Base-by-base conservation (phyloP, 345 rosid genomes). In the Orychophragmus violaceus region DNA sequence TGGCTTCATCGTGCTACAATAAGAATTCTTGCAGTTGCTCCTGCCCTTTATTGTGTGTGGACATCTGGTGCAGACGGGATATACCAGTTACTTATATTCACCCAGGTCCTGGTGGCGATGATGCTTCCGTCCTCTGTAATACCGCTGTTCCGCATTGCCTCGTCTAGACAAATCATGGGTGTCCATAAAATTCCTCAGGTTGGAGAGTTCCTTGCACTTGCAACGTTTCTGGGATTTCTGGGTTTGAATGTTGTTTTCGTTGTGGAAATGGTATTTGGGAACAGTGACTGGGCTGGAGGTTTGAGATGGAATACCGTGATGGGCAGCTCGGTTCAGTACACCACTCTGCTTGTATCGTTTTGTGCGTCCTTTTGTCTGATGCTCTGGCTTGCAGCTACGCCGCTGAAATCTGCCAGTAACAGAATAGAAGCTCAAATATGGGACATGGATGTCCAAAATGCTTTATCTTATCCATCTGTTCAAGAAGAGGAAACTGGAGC, bases 1-100 rank as follows among this genome's bases (percentile, higher is more conserved):
- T 95, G 96, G 99, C 95, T 95, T 66, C 96, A 89, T 77, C 87
- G 82, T 59, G 91, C 83, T 60, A 85, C 96, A 30, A 80, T 89
- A 70, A 84, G 97, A 84, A 74, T 84, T 68, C 62, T 91, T 37
- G 89, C 95, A 32, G 84, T 89, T 62, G 78, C 89, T 57, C 96
- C 95, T n/a, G 91, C 94, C 42, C 85, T 89, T 50, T 91, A 79
- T 76, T 89, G 95, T 77, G 85, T 82, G 62, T 85, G 93, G 91
- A 87, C 89, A 75, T 76, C 91, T 7, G 99, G 98, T 75, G 83
- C 89, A 60, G 97, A 91, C 60, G 99, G 99, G 56, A 48, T 84
- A 77, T 95, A 87, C 65, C 96, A 89, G 76, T 76, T 90, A 78
- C 90, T 95, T 55, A 83, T 91, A 69, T 76, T 82, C 70, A 66